phyloP scores from a whole-genome alignment of 352 stramenopile genomes.

The Globisporangium emineosum region DNA sequence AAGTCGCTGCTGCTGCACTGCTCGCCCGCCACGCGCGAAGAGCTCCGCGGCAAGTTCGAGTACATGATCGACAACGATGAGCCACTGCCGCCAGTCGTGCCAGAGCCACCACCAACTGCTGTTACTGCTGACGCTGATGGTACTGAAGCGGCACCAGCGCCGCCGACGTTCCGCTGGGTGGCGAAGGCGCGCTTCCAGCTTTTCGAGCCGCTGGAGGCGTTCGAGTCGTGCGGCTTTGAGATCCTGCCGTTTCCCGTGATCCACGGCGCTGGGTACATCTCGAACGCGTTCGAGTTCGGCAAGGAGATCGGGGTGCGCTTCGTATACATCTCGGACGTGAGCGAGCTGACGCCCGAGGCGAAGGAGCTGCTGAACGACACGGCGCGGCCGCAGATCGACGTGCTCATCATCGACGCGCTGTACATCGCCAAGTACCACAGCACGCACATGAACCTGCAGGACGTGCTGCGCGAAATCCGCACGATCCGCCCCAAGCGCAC shows the following conservation, averaged over 20 bases:
- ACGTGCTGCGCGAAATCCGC: constrained; percentile 62
- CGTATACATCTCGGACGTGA: constrained; percentile 89
- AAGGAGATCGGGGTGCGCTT: constrained; percentile 59
- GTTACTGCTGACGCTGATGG: neutral
- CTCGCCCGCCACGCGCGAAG: constrained; percentile 44
- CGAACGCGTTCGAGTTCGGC: constrained; percentile 81
- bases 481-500: constrained; percentile 65
- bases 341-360: constrained; percentile 62
- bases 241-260: constrained; percentile 77
- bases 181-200: constrained; percentile 66
- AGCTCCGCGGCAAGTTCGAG: constrained; percentile 68
- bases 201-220: constrained; percentile 51
- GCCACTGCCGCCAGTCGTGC: constrained; percentile 3
- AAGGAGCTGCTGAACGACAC: constrained; percentile 52
- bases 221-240: constrained; percentile 40
- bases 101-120: neutral
- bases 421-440: constrained; percentile 73
- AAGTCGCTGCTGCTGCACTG: constrained; percentile 66
- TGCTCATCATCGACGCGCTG: constrained; percentile 82
- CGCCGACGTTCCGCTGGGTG: constrained; percentile 69
- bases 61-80: constrained; percentile 66
- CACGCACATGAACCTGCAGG: constrained; percentile 83
- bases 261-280: constrained; percentile 77
- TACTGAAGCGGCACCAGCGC: neutral
- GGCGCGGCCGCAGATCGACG: constrained; percentile 55